Percentiles rank a stretch among this genome's conserved stretches.
These are phyloP conservation scores for Penicillium fimorum DNA, from an alignment of 495 filamentous ascomycete species.

Conservation along the genomic window DNA sequence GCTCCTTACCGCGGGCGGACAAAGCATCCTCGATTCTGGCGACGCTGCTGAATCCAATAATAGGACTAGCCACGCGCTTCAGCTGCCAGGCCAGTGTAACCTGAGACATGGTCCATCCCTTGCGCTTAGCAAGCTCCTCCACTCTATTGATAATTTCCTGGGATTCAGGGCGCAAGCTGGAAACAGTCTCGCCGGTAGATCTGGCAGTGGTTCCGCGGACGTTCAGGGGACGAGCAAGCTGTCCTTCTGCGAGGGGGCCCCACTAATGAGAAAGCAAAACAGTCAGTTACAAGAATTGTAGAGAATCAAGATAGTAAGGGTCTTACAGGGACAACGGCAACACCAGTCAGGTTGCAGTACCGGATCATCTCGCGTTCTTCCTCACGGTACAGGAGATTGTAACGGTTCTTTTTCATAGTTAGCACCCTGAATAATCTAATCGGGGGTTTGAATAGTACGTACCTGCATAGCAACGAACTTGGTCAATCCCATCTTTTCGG, in stretches of 20 bases:
- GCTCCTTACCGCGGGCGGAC: constrained; percentile 37
- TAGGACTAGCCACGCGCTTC: constrained; percentile 49
- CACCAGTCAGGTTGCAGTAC: constrained; percentile 15
- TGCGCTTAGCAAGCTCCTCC: constrained; percentile 58
- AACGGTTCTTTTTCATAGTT: constrained; percentile 41
- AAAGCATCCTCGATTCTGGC: constrained; percentile 56
- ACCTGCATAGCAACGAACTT: constrained; percentile 65
- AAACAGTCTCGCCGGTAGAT: constrained; percentile 26
- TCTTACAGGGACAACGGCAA: constrained; percentile 19
- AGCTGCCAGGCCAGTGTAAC: constrained; percentile 63
- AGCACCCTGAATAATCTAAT: neutral
- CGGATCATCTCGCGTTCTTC: constrained; percentile 68
- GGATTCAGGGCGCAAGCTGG: constrained; percentile 20
- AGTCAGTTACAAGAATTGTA: neutral
- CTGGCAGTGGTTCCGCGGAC: constrained; percentile 21
- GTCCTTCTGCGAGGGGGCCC: constrained; percentile 50
- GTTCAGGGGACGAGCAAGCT: constrained; percentile 40
- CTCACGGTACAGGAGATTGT: constrained; percentile 65
- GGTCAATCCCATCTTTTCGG: constrained; percentile 57
- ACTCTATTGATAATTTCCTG: constrained; percentile 53
- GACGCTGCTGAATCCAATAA: constrained; percentile 56
- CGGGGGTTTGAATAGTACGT: neutral
- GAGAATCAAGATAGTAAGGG: neutral
- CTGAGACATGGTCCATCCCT: constrained; percentile 52
- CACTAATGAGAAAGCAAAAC: neutral